Conservation (phyloP, 2,329 filamentous ascomycete species). For the Fusarium buharicum region DNA sequence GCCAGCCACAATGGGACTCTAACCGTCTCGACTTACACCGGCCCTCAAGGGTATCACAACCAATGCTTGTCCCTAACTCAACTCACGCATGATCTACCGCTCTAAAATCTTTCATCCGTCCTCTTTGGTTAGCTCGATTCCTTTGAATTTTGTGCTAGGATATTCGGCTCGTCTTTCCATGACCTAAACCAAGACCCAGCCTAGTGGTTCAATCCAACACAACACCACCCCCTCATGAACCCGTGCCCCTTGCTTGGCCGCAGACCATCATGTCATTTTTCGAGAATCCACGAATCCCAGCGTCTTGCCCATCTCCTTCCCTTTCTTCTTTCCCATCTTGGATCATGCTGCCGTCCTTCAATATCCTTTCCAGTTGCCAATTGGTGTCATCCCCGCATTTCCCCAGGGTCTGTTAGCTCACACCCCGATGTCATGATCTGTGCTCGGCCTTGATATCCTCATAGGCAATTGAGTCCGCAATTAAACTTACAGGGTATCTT, state of each 20-base stretch:
- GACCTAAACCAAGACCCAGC: neutral
- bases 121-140: neutral
- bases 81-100: neutral
- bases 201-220: neutral
- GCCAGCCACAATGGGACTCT: neutral
- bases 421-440: slow-evolving; percentile 28
- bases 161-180: slow-evolving; percentile 42
- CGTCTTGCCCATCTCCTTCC: slow-evolving; percentile 12
- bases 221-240: neutral
- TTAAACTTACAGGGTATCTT: slow-evolving; percentile 1
- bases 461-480: slow-evolving; percentile 2
- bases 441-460: slow-evolving; percentile 6
- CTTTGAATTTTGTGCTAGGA: slow-evolving; percentile 34
- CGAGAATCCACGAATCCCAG: slow-evolving; percentile 38
- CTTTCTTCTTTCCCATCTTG: slow-evolving; percentile 24
- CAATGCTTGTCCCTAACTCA: neutral
- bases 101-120: neutral
- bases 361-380: slow-evolving; percentile 26
- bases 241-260: neutral
- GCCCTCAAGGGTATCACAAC: neutral
- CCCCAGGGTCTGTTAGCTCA: slow-evolving; percentile 29
- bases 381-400: slow-evolving; percentile 42
- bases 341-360: slow-evolving; percentile 21
- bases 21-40: slow-evolving; percentile 10
- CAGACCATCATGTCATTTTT: slow-evolving; percentile 14